A percentile compares a stretch with the other conserved stretches of the same genome.
These are phyloP conservation scores for Claviceps sp. DNA, from an alignment of 2,329 filamentous ascomycete species.

Conservation along the genomic window DNA sequence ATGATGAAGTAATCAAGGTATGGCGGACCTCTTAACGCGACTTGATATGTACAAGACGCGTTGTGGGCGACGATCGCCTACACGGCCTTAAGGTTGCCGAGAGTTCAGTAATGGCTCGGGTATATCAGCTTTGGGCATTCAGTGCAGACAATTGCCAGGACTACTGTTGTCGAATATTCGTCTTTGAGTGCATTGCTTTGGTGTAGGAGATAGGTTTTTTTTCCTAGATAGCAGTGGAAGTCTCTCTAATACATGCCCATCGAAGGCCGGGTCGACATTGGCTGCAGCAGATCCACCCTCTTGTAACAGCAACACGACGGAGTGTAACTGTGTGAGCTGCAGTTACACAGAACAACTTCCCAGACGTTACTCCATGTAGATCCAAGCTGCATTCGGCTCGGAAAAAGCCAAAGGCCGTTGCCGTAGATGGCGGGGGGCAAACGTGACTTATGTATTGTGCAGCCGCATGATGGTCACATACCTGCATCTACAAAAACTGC, in stretches of 20 bases:
- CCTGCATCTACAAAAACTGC: not conserved
- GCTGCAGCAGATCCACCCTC: constrained; percentile 13
- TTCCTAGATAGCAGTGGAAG: constrained; percentile 15
- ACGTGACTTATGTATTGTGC: not conserved
- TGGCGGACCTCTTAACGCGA: constrained; percentile 38
- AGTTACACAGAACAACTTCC: no score
- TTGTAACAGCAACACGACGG: not conserved
- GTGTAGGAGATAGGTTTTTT: constrained; percentile 20
- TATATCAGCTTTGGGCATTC: not conserved
- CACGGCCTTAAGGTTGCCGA: not conserved
- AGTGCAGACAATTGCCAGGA: not conserved
- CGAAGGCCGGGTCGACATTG: constrained; percentile 16
- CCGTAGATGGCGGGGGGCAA: not conserved
- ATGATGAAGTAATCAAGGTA: constrained; percentile 24
- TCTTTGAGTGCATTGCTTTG: constrained; percentile 6
- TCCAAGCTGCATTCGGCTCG: not conserved
- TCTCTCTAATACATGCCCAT: constrained; percentile 20
- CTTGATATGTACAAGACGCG: constrained; percentile 32
- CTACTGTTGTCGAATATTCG: constrained; percentile 4
- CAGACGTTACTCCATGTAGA: no score
- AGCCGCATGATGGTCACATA: not conserved
- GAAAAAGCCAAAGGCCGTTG: not conserved
- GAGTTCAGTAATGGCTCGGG: not conserved
- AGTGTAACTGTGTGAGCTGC: no score
- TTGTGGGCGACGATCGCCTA: constrained; percentile 10